Base-by-base conservation (phyloP, 2,329 filamentous ascomycete genomes). In the Ceratocystis papillata region DNA sequence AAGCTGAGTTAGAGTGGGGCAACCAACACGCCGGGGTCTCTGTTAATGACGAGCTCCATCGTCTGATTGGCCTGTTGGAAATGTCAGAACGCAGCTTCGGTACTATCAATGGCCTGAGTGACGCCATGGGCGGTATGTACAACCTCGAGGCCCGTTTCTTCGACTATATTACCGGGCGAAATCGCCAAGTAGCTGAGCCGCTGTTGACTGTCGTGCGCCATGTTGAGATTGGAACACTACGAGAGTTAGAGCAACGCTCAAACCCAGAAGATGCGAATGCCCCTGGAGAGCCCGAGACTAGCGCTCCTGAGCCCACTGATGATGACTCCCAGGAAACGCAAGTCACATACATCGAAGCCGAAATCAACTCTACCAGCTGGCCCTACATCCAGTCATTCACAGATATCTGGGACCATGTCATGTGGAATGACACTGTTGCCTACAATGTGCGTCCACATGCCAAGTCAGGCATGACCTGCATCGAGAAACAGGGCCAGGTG, bases 51-150 rank as follows among this genome's bases (percentile, higher is more conserved):
- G 84, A 87, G 71, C 69, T 86, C 1, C 84, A 86, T 69, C 81
- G 84, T 15, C 72, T 87, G 4, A 79, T 87, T 76, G 84, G 83
- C 8, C 86, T 87, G 68, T 76, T 87, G 2, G 84, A 87, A 66
- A 75, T 73, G 8, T 84, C 83, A 0, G 81, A 86, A 30, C 78
- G 85, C 55, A 81, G 79, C 55, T 86, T 85, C 69, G 84, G 81
- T 15, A 81, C 80, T 0, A 79, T 78, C 25, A 81, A 83, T 65
- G 74, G 76, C 4, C 72, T 86, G 5, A 37, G 69, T 75, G 41
- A 73, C 75, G 12, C 73, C 77, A 25, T 73, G 70, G 28, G 68
- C 72, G n/a, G 55, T 22, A 67, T 45, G 12, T 64, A 62, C 20
- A 53, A 33, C 4, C 45, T 64, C 25, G 65, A 67, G 71, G 67